Percentiles rank a stretch among this genome's conserved stretches.
Conservation (phyloP, 2,329 filamentous ascomycete genomes). For the Ophidiomyces ophidiicola region DNA sequence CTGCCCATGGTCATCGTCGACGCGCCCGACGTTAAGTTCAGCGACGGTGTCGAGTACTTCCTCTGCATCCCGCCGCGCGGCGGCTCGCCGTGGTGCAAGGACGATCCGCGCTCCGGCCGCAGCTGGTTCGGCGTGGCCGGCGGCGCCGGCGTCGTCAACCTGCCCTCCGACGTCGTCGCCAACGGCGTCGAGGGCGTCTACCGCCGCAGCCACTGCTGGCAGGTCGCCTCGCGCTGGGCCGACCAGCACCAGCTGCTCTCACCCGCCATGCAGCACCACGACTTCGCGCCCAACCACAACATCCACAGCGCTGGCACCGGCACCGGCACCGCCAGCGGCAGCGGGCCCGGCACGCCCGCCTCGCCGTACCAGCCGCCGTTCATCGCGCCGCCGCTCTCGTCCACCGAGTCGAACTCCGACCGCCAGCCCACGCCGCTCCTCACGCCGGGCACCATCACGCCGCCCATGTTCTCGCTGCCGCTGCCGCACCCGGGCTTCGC, state of each 20-base stretch:
- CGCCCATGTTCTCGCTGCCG: conserved; percentile 27
- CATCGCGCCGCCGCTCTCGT: conserved; percentile 14
- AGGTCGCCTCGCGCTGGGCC: conserved; percentile 50
- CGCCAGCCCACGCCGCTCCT: conserved; percentile 25
- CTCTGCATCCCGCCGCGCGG: conserved; percentile 39
- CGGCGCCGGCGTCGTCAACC: conserved; percentile 46
- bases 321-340: conserved; percentile 1
- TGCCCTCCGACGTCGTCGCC: conserved; percentile 53
- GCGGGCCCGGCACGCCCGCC: conserved; percentile 1
- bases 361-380: conserved; percentile 3
- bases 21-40: conserved; percentile 34
- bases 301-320: background rate
- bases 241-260: conserved; percentile 29
- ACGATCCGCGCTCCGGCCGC: conserved; percentile 33
- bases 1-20: conserved; percentile 40
- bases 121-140: conserved; percentile 48
- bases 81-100: conserved; percentile 38
- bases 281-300: conserved; percentile 1
- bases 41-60: conserved; percentile 39
- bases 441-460: conserved; percentile 20
- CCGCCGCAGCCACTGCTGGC: conserved; percentile 57
- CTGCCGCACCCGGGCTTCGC: conserved; percentile 16
- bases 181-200: conserved; percentile 57
- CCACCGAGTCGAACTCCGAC: conserved; percentile 18
- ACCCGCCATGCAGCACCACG: conserved; percentile 21